These are phyloP conservation scores for Russula vinacea DNA, from an alignment of 768 basidiomycete species.

Conservation along the genomic window DNA sequence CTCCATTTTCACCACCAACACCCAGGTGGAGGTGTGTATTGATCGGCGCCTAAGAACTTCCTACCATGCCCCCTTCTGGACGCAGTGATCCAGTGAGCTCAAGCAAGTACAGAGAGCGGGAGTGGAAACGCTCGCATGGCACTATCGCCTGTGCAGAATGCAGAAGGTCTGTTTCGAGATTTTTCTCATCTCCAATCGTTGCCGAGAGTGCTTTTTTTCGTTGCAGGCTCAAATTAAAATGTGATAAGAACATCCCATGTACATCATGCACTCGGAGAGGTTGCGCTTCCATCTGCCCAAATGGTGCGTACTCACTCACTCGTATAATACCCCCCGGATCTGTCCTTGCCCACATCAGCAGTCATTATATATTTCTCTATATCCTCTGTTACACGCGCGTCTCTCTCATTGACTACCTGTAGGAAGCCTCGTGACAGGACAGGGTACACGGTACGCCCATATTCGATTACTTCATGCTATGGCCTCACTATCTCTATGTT, in stretches of 20 bases:
- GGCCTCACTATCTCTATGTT: not conserved
- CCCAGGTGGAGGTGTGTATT: not conserved
- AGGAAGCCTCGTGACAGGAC: conserved; percentile 69
- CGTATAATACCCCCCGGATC: not conserved
- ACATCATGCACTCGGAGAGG: conserved; percentile 64
- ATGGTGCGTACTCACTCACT: conserved; percentile 40
- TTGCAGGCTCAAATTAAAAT: conserved; percentile 62
- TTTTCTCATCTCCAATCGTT: not conserved
- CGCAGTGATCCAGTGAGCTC: conserved; percentile 4
- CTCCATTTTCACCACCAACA: not conserved
- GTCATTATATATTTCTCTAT: not conserved
- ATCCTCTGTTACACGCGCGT: not conserved
- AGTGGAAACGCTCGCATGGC: conserved; percentile 31
- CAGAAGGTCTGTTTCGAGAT: conserved; percentile 20
- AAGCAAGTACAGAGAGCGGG: conserved; percentile 21
- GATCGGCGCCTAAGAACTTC: not conserved
- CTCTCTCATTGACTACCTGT: not conserved
- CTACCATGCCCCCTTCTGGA: conserved; percentile 14
- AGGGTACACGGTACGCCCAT: conserved; percentile 63
- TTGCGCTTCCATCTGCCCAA: conserved; percentile 75
- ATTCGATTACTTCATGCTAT: not conserved
- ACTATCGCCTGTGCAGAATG: conserved; percentile 31
- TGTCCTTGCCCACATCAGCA: not conserved
- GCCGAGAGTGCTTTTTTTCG: not conserved
- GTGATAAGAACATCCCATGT: conserved; percentile 64